Evolutionary conservation across 2,329 filamentous ascomycete species (phyloP).

Genomic region (Pseudopithomyces maydicus): DNA sequence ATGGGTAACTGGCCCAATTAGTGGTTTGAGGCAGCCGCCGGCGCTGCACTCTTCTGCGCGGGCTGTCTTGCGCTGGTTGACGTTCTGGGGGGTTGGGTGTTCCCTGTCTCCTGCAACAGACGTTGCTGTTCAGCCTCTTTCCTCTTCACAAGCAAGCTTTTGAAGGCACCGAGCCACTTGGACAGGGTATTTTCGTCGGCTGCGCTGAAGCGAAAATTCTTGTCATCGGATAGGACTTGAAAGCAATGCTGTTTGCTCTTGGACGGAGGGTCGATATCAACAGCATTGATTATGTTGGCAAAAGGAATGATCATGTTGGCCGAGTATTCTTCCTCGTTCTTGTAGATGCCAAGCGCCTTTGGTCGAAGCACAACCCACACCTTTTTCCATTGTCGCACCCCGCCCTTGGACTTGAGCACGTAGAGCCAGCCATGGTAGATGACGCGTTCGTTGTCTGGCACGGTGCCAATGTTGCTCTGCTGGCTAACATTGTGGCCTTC

Average conservation of each 20-base stretch:
- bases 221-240: constrained; percentile 93
- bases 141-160: constrained; percentile 78
- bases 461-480: constrained; percentile 56
- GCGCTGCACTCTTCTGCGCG: neutral
- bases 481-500: constrained; percentile 64
- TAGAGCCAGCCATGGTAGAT: constrained; percentile 92
- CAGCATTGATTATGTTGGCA: constrained; percentile 80
- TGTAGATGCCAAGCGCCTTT: constrained; percentile 86
- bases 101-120: constrained; percentile 18
- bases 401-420: constrained; percentile 79
- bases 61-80: constrained; percentile 3
- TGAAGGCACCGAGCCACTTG: constrained; percentile 86
- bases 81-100: constrained; percentile 15
- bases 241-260: constrained; percentile 85
- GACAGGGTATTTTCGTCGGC: constrained; percentile 81
- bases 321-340: constrained; percentile 87
- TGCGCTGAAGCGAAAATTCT: constrained; percentile 60
- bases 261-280: constrained; percentile 88
- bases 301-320: constrained; percentile 82
- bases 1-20: no score
- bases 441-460: constrained; percentile 77
- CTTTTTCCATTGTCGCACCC: constrained; percentile 92
- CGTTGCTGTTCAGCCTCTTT: constrained; percentile 54
- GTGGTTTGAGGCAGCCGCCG: neutral
- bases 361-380: constrained; percentile 91